These are phyloP conservation scores for Mortierella sp. DNA, from an alignment of 371 early-diverging fungal species.

Conservation along the genomic window DNA sequence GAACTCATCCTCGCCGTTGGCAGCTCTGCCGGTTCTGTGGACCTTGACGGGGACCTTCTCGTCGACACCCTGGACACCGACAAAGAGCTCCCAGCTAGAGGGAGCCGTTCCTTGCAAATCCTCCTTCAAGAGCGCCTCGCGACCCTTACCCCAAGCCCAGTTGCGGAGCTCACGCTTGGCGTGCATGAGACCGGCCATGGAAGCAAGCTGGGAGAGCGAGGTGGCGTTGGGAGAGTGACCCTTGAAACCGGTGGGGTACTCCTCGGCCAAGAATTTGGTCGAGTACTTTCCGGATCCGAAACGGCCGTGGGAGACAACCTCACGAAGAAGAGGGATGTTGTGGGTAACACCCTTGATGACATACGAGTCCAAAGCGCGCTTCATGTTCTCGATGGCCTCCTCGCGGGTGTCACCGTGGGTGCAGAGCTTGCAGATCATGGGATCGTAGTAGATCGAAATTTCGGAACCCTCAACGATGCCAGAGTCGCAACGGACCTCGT, in stretches of 20 bases:
- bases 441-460: slow-evolving; percentile 89
- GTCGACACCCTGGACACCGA: slow-evolving; percentile 69
- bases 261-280: slow-evolving; percentile 92
- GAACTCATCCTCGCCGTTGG: slow-evolving; percentile 54
- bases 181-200: slow-evolving; percentile 77
- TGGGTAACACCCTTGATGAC: slow-evolving; percentile 96
- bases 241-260: slow-evolving; percentile 93
- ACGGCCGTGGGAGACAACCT: slow-evolving; percentile 84
- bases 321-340: slow-evolving; percentile 94
- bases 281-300: slow-evolving; percentile 87
- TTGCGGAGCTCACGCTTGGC: slow-evolving; percentile 78
- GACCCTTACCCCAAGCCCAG: slow-evolving; percentile 63
- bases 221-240: slow-evolving; percentile 71
- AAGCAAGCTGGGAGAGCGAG: slow-evolving; percentile 70
- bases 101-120: slow-evolving; percentile 52
- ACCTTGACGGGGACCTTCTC: slow-evolving; percentile 60
- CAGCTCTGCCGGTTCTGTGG: slow-evolving; percentile 46
- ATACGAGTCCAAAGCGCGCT: slow-evolving; percentile 88
- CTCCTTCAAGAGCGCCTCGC: slow-evolving; percentile 56
- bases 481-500: slow-evolving; percentile 83
- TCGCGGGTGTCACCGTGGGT: slow-evolving; percentile 87
- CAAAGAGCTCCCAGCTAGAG: slow-evolving; percentile 66
- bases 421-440: slow-evolving; percentile 91
- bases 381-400: slow-evolving; percentile 83
- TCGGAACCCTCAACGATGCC: slow-evolving; percentile 88